Base-by-base conservation (phyloP, 75 land plant genomes). In the Azolla pinnata region DNA sequence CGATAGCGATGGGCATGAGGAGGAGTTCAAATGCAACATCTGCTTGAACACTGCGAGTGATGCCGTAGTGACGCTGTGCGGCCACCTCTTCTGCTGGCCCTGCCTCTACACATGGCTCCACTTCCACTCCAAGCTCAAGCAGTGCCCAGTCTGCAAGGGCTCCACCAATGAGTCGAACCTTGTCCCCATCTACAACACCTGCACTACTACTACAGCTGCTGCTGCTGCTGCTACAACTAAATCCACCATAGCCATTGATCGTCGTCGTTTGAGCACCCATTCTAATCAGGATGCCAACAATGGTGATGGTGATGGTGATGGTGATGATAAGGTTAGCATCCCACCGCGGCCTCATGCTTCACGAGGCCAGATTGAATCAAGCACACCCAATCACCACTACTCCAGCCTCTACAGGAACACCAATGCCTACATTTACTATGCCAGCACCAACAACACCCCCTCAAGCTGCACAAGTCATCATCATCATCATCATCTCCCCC, bases 341-440 rank as follows among this genome's bases (percentile, higher is more conserved):
- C 89, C 96, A 14, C 75, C 69, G 0, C 75, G 96, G 33, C 96
- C 96, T 0, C 67, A 31, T 24, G 96, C 81, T 2, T 44, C 62
- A 2, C 64, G 87, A 30, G 52, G 83, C 29, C 87, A 86, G 69
- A 87, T 18, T 46, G 49, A 46, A 46, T 46, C 49, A 46, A 17
- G 42, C 42, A 7, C 14, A 8, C 42, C 42, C 17, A 26, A 24
- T 2, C 29, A 14, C 27, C 24, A 1, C 26, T 1, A 2, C 26
- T 14, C 2, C 54, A 3, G 12, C 29, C 29, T 2, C 29, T 23
- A 25, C 4, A 3, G 28, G 27, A 4, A 52, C 18, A 19, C 18
- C 50, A n/a, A n/a, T n/a, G n/a, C n/a, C n/a, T n/a, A n/a, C n/a
- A n/a, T n/a, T n/a, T n/a, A n/a, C n/a, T n/a, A n/a, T n/a, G n/a